Evolutionary conservation across 163 green algal genomes (phyloP), one percentile per base, ranked within the genome.

Genomic region (Botryococcus braunii): DNA sequence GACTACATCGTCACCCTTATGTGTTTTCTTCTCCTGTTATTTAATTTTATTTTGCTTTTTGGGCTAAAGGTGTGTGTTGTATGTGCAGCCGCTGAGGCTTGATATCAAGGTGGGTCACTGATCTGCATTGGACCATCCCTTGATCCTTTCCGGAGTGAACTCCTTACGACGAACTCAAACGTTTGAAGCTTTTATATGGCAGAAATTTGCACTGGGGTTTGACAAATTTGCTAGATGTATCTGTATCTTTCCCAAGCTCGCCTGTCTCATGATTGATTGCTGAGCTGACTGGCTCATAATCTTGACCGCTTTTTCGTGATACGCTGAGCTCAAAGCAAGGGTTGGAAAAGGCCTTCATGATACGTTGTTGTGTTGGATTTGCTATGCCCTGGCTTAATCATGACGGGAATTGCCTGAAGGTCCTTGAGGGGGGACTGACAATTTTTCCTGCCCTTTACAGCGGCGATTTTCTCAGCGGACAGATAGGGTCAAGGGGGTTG

Each of bases 401-500:
- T 21, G 25, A 56, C 29, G 38, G 1, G 27, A 23, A 57, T 48
- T 21, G 4, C 66, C 7, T 13, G 5, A 2, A 5, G 39, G 5
- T 35, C 32, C 60, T 2, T 43, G 47, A 50, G 56, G 7, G 61
- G 41, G 11, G 43, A 37, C 31, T 37, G 27, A 2, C 38, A 3
- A 6, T 63, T 64, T 27, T 48, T 40, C 6, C 25, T 66, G 40
- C n/a, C 38, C 23, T 27, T 64, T 83, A 76, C 82, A 94, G 84
- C 78, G 81, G 47, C 73, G 86, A 29, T 93, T 96, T 55, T 79
- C 78, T 7, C 95, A 99, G 77, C 83, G 95, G 17, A 96, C 93
- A 23, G 95, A 99, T 64, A 79, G 95, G 23, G 91, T 99, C 29
- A 99, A 99, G 77, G 91, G 92, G 52, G 89, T 99, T 11, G 95